These are phyloP conservation scores for Tilletia walkeri DNA, from an alignment of 1,284 basidiomycete species.

Conservation along the genomic window DNA sequence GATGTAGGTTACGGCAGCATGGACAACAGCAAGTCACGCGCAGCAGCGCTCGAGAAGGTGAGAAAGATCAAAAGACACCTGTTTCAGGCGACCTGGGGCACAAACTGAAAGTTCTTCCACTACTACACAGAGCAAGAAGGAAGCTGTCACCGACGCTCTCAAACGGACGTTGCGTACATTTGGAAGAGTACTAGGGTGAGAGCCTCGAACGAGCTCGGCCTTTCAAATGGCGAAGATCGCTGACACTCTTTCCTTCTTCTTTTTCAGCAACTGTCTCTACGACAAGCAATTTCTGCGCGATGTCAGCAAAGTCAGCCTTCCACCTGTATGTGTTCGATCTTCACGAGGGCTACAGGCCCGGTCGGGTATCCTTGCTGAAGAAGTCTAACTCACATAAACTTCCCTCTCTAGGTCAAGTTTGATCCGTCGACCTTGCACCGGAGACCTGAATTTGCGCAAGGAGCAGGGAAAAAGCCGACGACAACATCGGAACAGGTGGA, in stretches of 20 bases:
- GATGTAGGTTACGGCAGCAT: constrained; percentile 74
- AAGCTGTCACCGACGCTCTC: constrained; percentile 89
- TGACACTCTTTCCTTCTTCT: background rate
- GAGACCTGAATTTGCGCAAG: constrained; percentile 25
- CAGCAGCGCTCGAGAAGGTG: constrained; percentile 82
- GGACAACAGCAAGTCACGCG: constrained; percentile 83
- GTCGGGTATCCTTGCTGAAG: background rate
- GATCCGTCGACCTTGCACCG: constrained; percentile 37
- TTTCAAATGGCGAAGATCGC: too few relatives aligned
- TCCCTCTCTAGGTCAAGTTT: constrained; percentile 25
- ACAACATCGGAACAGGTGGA: background rate
- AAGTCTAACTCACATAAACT: too few relatives aligned
- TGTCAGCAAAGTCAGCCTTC: constrained; percentile 74
- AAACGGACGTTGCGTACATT: constrained; percentile 89
- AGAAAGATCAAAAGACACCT: background rate
- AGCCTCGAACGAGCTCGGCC: background rate
- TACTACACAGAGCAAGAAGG: constrained; percentile 79
- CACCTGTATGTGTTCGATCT: constrained; percentile 63
- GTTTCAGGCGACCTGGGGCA: too few relatives aligned
- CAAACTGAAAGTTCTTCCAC: background rate
- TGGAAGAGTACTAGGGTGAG: constrained; percentile 78
- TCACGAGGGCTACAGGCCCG: background rate
- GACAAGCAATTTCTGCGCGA: constrained; percentile 84
- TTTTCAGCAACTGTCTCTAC: constrained; percentile 75
- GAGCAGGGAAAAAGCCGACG: background rate